A percentile compares a stretch with the other conserved stretches of the same genome.
These are phyloP conservation scores for Schizopora paradoxa DNA, from an alignment of 1,284 basidiomycete genomes.

Conservation along the genomic window DNA sequence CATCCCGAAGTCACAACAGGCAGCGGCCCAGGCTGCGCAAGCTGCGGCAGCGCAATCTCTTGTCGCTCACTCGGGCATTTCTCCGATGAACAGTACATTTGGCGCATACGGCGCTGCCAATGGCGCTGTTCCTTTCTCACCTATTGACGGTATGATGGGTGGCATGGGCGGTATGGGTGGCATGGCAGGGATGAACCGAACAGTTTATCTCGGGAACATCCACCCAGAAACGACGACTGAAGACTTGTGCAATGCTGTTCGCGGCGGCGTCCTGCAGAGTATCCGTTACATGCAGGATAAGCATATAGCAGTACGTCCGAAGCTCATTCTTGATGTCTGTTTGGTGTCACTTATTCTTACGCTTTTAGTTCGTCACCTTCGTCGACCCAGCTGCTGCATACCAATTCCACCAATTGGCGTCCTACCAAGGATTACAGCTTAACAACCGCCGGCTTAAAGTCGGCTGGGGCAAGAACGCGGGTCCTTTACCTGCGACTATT, in stretches of 20 bases:
- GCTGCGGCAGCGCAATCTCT: constrained; percentile 78
- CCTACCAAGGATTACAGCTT: constrained; percentile 80
- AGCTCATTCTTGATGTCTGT: constrained; percentile 7
- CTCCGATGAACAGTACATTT: constrained; percentile 28
- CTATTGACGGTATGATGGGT: constrained; percentile 38
- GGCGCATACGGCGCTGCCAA: constrained; percentile 23
- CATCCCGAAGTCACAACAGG: constrained; percentile 85
- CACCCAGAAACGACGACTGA: constrained; percentile 89
- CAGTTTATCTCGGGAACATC: constrained; percentile 91
- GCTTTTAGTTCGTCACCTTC: constrained; percentile 78
- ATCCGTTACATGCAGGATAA: constrained; percentile 91
- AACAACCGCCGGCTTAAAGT: constrained; percentile 90
- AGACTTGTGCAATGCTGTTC: constrained; percentile 89
- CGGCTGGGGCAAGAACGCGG: constrained; percentile 92
- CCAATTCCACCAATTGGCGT: constrained; percentile 87
- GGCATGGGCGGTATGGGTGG: constrained; percentile 34
- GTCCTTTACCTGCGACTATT: constrained; percentile 75
- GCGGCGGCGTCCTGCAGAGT: constrained; percentile 88
- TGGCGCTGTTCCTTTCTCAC: constrained; percentile 42
- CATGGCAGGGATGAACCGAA: constrained; percentile 67
- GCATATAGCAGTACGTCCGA: constrained; percentile 75
- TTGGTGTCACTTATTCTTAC: constrained; percentile 14
- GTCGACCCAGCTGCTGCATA: constrained; percentile 85
- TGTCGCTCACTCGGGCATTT: constrained; percentile 50
- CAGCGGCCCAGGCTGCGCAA: constrained; percentile 74